phyloP scores from a whole-genome alignment of 495 filamentous ascomycete genomes.

The Trichoderma virens region DNA sequence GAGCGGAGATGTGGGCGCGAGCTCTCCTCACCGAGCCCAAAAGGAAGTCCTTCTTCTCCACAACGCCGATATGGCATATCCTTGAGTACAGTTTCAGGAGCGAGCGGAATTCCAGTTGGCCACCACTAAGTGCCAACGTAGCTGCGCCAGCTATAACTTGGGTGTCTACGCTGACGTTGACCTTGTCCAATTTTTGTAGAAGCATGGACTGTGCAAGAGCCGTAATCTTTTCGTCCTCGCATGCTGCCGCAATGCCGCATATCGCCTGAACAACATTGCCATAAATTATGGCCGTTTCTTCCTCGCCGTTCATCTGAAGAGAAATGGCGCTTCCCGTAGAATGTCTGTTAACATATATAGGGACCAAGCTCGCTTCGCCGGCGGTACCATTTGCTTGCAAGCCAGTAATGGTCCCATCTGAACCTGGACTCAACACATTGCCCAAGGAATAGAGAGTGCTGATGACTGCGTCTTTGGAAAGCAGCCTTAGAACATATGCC shows the following conservation, averaged over 20 bases:
- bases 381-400: conserved; percentile 27
- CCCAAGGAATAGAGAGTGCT: conserved; percentile 91
- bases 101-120: conserved; percentile 68
- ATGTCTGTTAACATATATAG: conserved; percentile 46
- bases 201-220: conserved; percentile 95
- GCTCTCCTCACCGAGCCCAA: conserved; percentile 63
- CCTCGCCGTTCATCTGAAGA: conserved; percentile 58
- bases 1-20: conserved; percentile 66
- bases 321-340: conserved; percentile 72
- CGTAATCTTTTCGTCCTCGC: conserved; percentile 82
- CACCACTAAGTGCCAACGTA: conserved; percentile 63
- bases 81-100: conserved; percentile 75
- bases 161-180: conserved; percentile 67
- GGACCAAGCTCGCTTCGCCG: conserved; percentile 22
- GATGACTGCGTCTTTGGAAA: conserved; percentile 89
- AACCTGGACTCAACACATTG: conserved; percentile 73
- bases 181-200: conserved; percentile 80
- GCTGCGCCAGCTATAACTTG: conserved; percentile 79
- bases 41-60: conserved; percentile 53
- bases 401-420: conserved; percentile 34
- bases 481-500: conserved; percentile 64
- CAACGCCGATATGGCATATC: conserved; percentile 60
- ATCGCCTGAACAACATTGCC: conserved; percentile 83
- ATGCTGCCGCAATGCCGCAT: conserved; percentile 71
- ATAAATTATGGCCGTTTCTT: conserved; percentile 64